phyloP scores from a whole-genome alignment of 2,329 filamentous ascomycete genomes.

The Raffaelea arxii region DNA sequence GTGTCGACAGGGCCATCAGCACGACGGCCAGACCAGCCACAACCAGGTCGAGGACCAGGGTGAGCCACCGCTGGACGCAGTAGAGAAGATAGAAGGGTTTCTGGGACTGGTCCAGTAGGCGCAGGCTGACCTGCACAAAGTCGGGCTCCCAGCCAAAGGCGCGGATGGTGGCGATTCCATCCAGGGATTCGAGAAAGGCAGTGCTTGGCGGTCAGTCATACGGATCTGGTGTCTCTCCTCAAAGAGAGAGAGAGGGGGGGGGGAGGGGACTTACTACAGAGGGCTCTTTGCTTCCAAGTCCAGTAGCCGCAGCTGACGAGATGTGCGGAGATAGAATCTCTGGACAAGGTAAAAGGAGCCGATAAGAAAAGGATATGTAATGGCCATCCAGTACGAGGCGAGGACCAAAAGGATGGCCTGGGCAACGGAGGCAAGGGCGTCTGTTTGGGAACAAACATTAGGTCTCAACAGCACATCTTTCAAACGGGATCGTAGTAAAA shows the following conservation, averaged over 20 bases:
- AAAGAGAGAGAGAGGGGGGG: no score
- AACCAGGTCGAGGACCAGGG: conserved; percentile 26
- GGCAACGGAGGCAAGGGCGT: not conserved
- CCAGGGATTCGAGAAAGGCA: conserved; percentile 14
- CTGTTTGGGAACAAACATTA: not conserved
- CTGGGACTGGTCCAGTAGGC: conserved; percentile 43
- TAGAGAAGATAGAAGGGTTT: conserved; percentile 47
- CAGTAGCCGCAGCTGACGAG: not conserved
- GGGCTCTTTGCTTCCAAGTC: not conserved
- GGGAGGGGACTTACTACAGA: not conserved
- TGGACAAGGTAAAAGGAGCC: not conserved
- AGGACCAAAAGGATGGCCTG: not conserved
- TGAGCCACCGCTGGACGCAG: conserved; percentile 46
- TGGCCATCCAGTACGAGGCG: not conserved
- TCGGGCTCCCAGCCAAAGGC: conserved; percentile 43
- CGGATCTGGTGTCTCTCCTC: no score
- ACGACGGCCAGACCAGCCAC: conserved; percentile 25
- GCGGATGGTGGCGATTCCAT: conserved; percentile 38
- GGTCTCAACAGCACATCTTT: no score
- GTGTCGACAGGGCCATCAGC: conserved; percentile 24
- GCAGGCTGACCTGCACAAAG: conserved; percentile 32
- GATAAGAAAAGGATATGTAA: not conserved
- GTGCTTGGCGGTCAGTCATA: no score
- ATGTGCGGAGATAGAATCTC: conserved; percentile 1
- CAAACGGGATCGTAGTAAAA: not conserved